Evolutionary conservation across 2,329 filamentous ascomycete genomes (phyloP).

Genomic region (Colletotrichum lupini): DNA sequence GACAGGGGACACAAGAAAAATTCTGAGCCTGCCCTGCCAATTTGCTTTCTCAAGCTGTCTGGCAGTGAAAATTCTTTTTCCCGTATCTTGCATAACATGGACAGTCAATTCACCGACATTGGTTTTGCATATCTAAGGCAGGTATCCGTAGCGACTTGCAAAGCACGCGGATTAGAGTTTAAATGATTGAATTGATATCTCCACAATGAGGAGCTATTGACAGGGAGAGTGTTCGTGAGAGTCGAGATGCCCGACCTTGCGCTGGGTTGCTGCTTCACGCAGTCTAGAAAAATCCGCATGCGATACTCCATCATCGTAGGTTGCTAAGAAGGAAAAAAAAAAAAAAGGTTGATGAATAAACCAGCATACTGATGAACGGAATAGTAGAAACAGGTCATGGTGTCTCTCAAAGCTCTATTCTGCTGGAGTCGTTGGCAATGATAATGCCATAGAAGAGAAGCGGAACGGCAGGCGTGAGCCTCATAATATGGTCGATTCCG

Average conservation of each 20-base stretch:
- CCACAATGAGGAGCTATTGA: background rate
- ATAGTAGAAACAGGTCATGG: background rate
- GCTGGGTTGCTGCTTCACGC: background rate
- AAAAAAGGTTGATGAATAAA: background rate
- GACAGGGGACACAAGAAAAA: background rate
- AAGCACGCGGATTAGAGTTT: background rate
- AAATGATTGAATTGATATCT: slow-evolving; percentile 28
- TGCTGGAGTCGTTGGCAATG: background rate
- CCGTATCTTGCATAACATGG: background rate
- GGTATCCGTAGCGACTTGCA: background rate
- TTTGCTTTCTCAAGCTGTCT: background rate
- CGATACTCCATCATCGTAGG: slow-evolving; percentile 6
- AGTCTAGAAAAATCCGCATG: slow-evolving; percentile 19
- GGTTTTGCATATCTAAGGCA: too few species aligned
- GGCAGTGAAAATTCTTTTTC: background rate
- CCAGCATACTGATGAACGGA: background rate
- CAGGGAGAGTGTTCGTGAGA: background rate
- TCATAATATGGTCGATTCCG: background rate
- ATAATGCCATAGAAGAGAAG: slow-evolving; percentile 12
- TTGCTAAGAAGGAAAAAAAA: background rate
- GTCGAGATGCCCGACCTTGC: background rate
- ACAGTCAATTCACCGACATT: background rate
- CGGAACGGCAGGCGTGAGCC: background rate
- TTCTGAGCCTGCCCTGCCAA: background rate
- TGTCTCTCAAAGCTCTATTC: background rate